Percentiles rank a stretch among this genome's conserved stretches.
Evolutionary conservation across 495 filamentous ascomycete species (phyloP).

Genomic region (Trichoderma reesei): DNA sequence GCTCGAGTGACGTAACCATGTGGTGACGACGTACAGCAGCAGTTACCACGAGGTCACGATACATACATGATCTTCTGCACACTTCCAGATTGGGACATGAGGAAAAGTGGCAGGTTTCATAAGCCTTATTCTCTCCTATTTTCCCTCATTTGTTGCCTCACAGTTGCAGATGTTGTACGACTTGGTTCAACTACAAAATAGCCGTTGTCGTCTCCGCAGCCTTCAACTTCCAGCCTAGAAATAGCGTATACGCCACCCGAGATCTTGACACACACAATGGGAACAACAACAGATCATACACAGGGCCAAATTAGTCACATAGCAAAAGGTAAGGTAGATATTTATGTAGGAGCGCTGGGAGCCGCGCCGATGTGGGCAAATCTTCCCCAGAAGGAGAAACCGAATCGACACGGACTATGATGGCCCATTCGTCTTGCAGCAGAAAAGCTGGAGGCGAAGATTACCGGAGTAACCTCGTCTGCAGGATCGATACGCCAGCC

Average conservation of each 20-base stretch:
- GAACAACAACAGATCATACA: too few species aligned
- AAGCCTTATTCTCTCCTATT: not conserved
- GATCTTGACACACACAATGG: too few species aligned
- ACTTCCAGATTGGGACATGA: not conserved
- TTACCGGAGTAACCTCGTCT: not conserved
- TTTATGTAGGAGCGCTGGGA: slow-evolving; percentile 46
- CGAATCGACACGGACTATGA: slow-evolving; percentile 46
- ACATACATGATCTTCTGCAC: not conserved
- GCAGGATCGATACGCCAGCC: slow-evolving; percentile 6
- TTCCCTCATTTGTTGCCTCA: too few species aligned
- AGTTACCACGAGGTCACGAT: not conserved
- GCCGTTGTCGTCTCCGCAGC: not conserved
- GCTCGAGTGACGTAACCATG: slow-evolving; percentile 9
- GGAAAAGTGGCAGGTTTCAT: not conserved
- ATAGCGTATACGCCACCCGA: too few species aligned
- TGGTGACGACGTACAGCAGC: not conserved
- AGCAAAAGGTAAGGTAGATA: not conserved
- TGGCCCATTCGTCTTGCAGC: slow-evolving; percentile 43
- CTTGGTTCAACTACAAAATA: too few species aligned
- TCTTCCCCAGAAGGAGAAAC: slow-evolving; percentile 17
- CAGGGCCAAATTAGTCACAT: too few species aligned
- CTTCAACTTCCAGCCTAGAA: too few species aligned
- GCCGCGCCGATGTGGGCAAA: slow-evolving; percentile 37
- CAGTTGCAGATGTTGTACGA: too few species aligned
- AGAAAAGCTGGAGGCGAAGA: not conserved